phyloP scores from a whole-genome alignment of 805 yeast species.

The Blastobotrys chiropterorum region DNA sequence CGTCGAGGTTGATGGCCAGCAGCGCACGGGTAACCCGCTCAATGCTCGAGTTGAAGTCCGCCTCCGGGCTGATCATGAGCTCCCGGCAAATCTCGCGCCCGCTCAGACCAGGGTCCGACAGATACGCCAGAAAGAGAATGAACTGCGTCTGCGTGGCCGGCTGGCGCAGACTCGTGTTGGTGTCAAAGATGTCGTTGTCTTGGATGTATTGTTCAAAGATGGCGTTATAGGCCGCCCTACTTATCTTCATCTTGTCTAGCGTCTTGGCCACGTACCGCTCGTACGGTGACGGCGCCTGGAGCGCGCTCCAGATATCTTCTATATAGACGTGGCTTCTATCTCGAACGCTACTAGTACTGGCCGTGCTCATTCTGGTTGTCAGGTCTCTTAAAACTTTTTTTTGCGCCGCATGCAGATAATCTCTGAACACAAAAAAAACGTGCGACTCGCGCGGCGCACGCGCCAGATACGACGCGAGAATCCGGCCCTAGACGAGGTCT shows the following conservation, averaged over 20 bases:
- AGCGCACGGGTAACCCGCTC: not conserved
- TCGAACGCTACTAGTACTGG: too few species aligned
- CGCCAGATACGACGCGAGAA: too few species aligned
- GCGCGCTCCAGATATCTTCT: not conserved
- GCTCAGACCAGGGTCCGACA: not conserved
- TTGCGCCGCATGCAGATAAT: too few species aligned
- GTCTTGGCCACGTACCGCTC: not conserved
- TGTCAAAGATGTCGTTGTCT: not conserved
- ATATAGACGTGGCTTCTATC: not conserved
- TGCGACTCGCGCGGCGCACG: not conserved
- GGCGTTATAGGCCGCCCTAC: not conserved
- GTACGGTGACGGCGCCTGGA: not conserved
- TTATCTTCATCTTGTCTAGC: not conserved
- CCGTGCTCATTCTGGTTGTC: not conserved
- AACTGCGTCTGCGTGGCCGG: not conserved
- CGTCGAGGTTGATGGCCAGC: not conserved
- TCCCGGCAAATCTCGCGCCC: not conserved
- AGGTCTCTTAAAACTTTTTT: too few species aligned
- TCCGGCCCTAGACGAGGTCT: too few species aligned
- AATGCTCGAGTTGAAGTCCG: not conserved
- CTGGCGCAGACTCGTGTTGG: not conserved
- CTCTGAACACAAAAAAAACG: not conserved
- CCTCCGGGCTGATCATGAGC: not conserved
- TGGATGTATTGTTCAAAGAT: not conserved
- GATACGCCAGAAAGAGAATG: not conserved